A percentile compares a stretch with the other conserved stretches of the same genome.
phyloP scores from a whole-genome alignment of 169 alveolate species.

The Prorocentrum cordatum region DNA sequence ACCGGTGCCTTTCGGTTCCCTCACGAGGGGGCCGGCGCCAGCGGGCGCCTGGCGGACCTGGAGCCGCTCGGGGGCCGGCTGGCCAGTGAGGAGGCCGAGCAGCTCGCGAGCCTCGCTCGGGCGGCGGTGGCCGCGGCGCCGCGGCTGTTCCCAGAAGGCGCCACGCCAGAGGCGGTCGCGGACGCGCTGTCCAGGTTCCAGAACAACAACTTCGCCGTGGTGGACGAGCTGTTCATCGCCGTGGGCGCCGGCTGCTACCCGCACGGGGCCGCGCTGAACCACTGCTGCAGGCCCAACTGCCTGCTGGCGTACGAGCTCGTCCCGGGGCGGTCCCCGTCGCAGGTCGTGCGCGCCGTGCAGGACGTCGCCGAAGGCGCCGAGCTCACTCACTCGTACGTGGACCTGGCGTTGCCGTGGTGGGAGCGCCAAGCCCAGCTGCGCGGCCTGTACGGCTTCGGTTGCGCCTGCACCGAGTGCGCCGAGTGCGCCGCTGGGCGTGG shows the following conservation, averaged over 20 bases:
- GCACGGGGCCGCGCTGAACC: conserved; percentile 22
- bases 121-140: not conserved
- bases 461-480: not conserved
- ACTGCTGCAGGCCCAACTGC: conserved; percentile 52
- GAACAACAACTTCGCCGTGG: not conserved
- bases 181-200: not conserved
- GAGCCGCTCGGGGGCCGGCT: no score
- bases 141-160: not conserved
- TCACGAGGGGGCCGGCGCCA: no score
- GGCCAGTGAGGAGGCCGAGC: no score
- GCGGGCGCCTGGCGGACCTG: not conserved
- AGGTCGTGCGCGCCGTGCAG: not conserved
- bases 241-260: conserved; percentile 35
- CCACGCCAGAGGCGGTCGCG: not conserved
- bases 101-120: no score
- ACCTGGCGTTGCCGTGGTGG: conserved; percentile 4
- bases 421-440: conserved; percentile 13
- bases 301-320: conserved; percentile 28
- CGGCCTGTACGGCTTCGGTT: not conserved
- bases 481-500: no score
- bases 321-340: not conserved
- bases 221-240: conserved; percentile 2
- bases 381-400: conserved; percentile 40
- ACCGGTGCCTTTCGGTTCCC: no score
- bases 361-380: conserved; percentile 1